Evolutionary conservation across 805 yeast species (phyloP).

Genomic region (Maudiozyma serrabonitensis): DNA sequence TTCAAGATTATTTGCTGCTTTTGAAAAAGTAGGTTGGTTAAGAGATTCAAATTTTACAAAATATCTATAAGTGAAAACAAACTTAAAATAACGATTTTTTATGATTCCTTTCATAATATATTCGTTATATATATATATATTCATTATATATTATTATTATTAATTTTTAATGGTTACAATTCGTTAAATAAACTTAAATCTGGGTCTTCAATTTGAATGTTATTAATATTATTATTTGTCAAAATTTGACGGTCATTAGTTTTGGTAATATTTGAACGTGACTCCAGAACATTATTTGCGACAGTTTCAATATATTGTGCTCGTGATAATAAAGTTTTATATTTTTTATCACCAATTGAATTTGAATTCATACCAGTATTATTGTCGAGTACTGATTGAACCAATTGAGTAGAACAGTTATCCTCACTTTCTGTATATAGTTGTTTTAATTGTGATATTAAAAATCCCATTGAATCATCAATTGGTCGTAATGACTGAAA

Average conservation of each 20-base stretch:
- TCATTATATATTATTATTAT: background rate
- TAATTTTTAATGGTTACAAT: background rate
- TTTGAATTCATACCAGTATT: too few relatives aligned
- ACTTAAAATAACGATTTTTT: background rate
- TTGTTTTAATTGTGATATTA: constrained; percentile 18
- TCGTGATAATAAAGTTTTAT: background rate
- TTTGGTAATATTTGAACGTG: background rate
- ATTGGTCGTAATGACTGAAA: constrained; percentile 20
- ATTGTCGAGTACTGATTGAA: constrained; percentile 4
- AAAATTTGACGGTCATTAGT: background rate
- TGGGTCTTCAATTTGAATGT: constrained; percentile 2
- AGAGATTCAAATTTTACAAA: constrained; percentile 59
- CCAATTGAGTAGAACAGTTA: constrained; percentile 17
- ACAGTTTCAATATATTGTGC: constrained; percentile 6
- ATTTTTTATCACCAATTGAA: background rate
- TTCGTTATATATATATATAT: background rate
- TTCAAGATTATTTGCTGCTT: constrained; percentile 80
- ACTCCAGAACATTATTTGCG: background rate
- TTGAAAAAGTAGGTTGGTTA: constrained; percentile 87
- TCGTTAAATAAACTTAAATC: constrained; percentile 1
- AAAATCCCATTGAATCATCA: constrained; percentile 21
- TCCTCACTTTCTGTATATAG: constrained; percentile 21
- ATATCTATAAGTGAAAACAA: constrained; percentile 11
- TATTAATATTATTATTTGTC: background rate
- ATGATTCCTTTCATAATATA: too few relatives aligned